Conservation (phyloP, 495 filamentous ascomycete genomes). For the Lasiosphaeris hirsuta region DNA sequence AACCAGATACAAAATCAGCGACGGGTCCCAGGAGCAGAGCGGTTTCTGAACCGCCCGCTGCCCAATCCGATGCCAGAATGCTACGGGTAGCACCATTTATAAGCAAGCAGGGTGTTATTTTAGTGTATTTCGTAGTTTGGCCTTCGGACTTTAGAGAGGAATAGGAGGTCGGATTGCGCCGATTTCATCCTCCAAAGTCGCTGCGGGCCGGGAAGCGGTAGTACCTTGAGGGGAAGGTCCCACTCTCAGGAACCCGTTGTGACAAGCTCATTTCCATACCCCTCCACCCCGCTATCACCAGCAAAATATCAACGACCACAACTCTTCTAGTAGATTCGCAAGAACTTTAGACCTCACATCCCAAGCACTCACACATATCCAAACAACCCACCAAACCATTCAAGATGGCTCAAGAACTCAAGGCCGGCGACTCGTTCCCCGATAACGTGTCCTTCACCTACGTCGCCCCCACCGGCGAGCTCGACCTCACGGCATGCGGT, state of each 20-base stretch:
- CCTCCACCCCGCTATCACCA: background rate
- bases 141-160: too few relatives aligned
- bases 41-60: too few relatives aligned
- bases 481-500: constrained; percentile 70
- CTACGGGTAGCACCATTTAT: too few relatives aligned
- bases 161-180: constrained; percentile 1
- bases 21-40: too few relatives aligned
- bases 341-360: background rate
- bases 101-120: too few relatives aligned
- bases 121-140: too few relatives aligned
- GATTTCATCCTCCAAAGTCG: background rate
- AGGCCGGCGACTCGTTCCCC: constrained; percentile 82
- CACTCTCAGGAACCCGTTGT: too few relatives aligned
- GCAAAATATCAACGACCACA: background rate
- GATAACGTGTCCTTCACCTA: constrained; percentile 74
- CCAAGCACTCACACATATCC: background rate
- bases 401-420: constrained; percentile 65
- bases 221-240: background rate
- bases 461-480: constrained; percentile 64
- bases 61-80: too few relatives aligned
- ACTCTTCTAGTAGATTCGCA: background rate
- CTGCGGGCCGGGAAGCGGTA: too few relatives aligned
- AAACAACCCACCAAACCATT: background rate
- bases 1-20: too few relatives aligned
- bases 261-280: background rate